Conservation (phyloP, 2,329 filamentous ascomycete genomes). For the Elsinoe australis region DNA sequence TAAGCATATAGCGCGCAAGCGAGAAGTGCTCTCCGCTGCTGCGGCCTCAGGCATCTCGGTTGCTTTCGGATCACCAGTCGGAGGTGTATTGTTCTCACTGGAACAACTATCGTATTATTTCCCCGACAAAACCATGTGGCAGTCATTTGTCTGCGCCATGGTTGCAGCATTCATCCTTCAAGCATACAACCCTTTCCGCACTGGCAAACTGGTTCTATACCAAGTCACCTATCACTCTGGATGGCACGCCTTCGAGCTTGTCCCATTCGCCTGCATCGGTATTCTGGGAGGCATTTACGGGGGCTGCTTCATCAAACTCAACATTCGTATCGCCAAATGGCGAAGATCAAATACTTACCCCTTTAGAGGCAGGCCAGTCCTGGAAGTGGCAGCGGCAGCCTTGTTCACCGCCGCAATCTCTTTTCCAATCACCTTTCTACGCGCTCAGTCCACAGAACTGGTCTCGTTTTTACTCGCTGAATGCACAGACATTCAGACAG, state of each 20-base stretch:
- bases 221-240: slow-evolving; percentile 86
- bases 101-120: slow-evolving; percentile 97
- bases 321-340: slow-evolving; percentile 79
- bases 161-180: slow-evolving; percentile 92
- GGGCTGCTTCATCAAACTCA: slow-evolving; percentile 87
- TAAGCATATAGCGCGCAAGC: slow-evolving; percentile 65
- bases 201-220: slow-evolving; percentile 90
- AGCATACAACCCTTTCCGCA: slow-evolving; percentile 87
- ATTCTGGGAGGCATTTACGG: slow-evolving; percentile 90
- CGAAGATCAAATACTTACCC: slow-evolving; percentile 58
- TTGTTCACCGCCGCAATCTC: slow-evolving; percentile 81
- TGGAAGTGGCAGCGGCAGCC: slow-evolving; percentile 73
- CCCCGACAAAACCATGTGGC: slow-evolving; percentile 99
- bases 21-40: slow-evolving; percentile 86
- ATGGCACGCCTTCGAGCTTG: slow-evolving; percentile 90
- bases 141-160: slow-evolving; percentile 98
- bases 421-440: slow-evolving; percentile 94
- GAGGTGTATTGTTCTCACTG: slow-evolving; percentile 90
- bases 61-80: slow-evolving; percentile 88
- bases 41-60: slow-evolving; percentile 89
- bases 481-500: slow-evolving; percentile 72
- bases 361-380: slow-evolving; percentile 61
- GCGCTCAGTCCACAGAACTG: slow-evolving; percentile 81
- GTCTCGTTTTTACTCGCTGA: slow-evolving; percentile 89
- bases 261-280: slow-evolving; percentile 80